Conservation (phyloP, 306 rosid species). For the Quercus engelmannii region DNA sequence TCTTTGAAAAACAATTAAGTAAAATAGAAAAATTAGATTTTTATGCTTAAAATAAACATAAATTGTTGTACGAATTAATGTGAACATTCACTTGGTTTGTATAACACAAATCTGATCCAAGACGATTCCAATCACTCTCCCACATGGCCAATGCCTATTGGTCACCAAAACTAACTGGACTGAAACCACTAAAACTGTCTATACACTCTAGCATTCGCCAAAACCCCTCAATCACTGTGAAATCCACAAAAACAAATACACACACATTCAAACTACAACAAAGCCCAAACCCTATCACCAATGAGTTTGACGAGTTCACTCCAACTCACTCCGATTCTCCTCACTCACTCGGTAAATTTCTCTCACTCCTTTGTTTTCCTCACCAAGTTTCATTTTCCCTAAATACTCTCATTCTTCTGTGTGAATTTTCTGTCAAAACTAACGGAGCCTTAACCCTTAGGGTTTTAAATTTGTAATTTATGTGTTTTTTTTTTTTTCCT, state of each 20-base stretch:
- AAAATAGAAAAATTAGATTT: no score
- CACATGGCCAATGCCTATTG: background rate
- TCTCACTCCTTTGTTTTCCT: background rate
- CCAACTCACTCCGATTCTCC: background rate
- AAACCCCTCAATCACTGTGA: background rate
- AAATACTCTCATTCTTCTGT: background rate
- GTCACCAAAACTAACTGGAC: background rate
- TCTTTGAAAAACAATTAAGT: no score
- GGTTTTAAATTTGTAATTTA: background rate
- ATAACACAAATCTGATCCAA: background rate
- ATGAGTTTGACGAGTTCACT: background rate
- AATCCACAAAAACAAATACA: background rate
- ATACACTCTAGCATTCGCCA: background rate
- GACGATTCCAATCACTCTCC: background rate
- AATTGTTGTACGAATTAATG: no score
- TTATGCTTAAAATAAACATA: no score
- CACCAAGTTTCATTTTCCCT: no score
- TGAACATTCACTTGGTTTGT: no score
- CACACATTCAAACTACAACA: background rate
- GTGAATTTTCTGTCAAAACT: background rate
- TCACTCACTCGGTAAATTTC: background rate
- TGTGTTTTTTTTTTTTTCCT: background rate
- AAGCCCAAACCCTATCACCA: background rate
- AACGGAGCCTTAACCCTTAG: background rate
- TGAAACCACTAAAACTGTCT: background rate